phyloP scores from a whole-genome alignment of 805 yeast species.

The Pichia membranifaciens region DNA sequence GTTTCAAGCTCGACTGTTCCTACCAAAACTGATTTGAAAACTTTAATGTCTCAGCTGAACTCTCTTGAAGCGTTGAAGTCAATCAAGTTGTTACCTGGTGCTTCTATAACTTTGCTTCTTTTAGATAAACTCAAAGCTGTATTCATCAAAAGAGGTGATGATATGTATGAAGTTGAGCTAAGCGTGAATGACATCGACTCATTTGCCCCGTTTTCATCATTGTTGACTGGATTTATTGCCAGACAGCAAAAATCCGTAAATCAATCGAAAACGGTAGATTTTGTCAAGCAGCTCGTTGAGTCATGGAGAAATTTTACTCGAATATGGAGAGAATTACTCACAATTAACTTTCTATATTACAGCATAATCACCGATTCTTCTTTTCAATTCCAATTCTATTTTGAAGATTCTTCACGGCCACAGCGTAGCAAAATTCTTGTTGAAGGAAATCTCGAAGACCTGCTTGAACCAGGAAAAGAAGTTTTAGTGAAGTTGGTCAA shows the following conservation, averaged over 20 bases:
- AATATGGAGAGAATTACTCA: constrained; percentile 13
- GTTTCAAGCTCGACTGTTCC: constrained; percentile 15
- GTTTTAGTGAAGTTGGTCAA: not conserved
- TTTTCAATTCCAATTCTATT: constrained; percentile 4
- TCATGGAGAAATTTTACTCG: constrained; percentile 8
- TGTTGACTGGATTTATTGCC: not conserved
- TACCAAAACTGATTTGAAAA: constrained; percentile 13
- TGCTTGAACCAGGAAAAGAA: constrained; percentile 1
- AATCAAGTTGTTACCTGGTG: constrained; percentile 12
- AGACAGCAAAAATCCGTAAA: not conserved
- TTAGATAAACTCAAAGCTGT: not conserved
- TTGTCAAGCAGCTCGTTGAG: not conserved
- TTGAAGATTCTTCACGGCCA: not conserved
- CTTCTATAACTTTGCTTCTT: constrained; percentile 1
- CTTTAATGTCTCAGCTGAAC: constrained; percentile 12
- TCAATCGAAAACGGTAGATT: not conserved
- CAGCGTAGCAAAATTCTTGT: not conserved
- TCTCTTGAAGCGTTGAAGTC: constrained; percentile 11
- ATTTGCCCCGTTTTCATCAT: constrained; percentile 7
- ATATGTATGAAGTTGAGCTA: not conserved
- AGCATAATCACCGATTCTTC: not conserved
- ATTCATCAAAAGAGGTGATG: not conserved
- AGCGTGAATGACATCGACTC: not conserved
- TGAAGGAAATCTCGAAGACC: constrained; percentile 2
- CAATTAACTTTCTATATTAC: constrained; percentile 6